A percentile compares a stretch with the other conserved stretches of the same genome.
Evolutionary conservation across 805 yeast genomes (phyloP).

Genomic region (Candida vartiovaarae): DNA sequence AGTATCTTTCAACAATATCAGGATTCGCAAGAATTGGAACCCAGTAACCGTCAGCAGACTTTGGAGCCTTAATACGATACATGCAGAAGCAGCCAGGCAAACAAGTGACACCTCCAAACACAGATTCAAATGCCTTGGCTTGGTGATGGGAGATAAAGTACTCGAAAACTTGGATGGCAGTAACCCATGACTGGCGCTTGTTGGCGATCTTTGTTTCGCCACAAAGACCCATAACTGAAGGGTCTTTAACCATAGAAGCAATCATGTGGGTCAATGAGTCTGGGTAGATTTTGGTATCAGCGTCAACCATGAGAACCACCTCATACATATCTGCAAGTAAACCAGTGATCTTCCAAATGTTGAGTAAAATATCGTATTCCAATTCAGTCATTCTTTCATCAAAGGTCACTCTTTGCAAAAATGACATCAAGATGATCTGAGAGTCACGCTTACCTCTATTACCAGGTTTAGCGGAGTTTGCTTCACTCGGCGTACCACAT

Average conservation of each 20-base stretch:
- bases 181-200: constrained; percentile 79
- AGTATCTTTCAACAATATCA: constrained; percentile 85
- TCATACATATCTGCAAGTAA: constrained; percentile 80
- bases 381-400: constrained; percentile 93
- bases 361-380: constrained; percentile 68
- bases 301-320: constrained; percentile 85
- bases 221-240: constrained; percentile 84
- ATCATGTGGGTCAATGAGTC: constrained; percentile 86
- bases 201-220: constrained; percentile 92
- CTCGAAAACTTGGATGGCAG: constrained; percentile 89
- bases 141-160: constrained; percentile 92
- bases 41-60: constrained; percentile 75
- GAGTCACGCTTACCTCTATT: constrained; percentile 96
- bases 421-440: constrained; percentile 84
- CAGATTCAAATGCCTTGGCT: constrained; percentile 91
- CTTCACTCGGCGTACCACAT: constrained; percentile 83
- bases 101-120: constrained; percentile 91
- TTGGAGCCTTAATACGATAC: constrained; percentile 87
- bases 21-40: constrained; percentile 91
- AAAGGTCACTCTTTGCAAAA: constrained; percentile 78
- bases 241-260: constrained; percentile 84
- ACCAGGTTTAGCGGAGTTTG: constrained; percentile 69
- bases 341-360: constrained; percentile 80
- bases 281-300: constrained; percentile 84
- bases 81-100: constrained; percentile 92